phyloP scores from a whole-genome alignment of 2,329 filamentous ascomycete species.

The Lachnellula cervina region DNA sequence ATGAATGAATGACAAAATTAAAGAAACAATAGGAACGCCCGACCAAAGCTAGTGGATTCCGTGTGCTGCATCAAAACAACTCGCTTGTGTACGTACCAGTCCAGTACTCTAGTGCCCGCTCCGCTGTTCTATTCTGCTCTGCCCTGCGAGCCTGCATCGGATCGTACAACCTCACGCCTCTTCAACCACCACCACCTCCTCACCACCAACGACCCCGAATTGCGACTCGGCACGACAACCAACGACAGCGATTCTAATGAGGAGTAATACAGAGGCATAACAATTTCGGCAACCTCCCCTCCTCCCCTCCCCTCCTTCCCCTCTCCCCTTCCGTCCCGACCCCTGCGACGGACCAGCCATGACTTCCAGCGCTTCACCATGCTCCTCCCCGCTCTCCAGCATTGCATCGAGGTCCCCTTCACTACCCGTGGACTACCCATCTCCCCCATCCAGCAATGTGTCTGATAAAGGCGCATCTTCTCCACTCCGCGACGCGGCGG shows the following conservation, averaged over 20 bases:
- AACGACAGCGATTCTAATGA: constrained; percentile 7
- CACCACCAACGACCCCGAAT: constrained; percentile 3
- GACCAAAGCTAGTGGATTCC: too few species aligned
- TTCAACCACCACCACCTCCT: not conserved
- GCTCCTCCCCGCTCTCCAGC: constrained; percentile 33
- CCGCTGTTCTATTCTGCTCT: not conserved
- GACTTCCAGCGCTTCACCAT: constrained; percentile 4
- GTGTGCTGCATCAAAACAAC: not conserved
- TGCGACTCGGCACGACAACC: not conserved
- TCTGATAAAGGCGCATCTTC: constrained; percentile 21
- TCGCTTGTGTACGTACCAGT: not conserved
- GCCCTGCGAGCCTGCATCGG: too few species aligned
- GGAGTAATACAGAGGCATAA: not conserved
- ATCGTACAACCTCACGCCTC: constrained; percentile 1
- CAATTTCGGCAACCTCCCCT: constrained; percentile 1
- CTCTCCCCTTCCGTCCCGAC: not conserved
- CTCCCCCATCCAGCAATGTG: constrained; percentile 26
- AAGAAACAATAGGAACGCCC: too few species aligned
- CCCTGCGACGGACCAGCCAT: not conserved
- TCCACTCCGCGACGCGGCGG: constrained; percentile 18
- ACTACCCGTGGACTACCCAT: constrained; percentile 28
- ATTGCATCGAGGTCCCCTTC: constrained; percentile 34
- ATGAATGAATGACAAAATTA: too few species aligned
- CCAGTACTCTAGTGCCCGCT: not conserved
- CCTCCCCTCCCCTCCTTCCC: not conserved